A percentile compares a stretch with the other conserved stretches of the same genome.
Conservation (phyloP, 2,329 filamentous ascomycete genomes). For the Fusarium sublunatum region DNA sequence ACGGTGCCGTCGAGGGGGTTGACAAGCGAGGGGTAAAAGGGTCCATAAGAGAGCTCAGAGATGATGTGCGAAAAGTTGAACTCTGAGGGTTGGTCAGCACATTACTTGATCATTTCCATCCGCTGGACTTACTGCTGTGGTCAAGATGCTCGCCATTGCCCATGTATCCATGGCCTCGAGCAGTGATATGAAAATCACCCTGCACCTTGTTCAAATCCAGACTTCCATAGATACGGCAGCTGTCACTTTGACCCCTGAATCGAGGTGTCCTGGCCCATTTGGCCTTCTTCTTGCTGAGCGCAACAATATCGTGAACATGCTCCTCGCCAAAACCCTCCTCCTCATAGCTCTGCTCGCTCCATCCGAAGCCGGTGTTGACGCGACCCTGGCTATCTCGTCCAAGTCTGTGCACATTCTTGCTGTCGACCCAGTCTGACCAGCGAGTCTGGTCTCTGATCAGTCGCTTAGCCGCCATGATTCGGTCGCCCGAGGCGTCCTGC, state of each 20-base stretch:
- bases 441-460: conserved; percentile 80
- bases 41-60: conserved; percentile 94
- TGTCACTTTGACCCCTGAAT: conserved; percentile 70
- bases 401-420: conserved; percentile 72
- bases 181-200: conserved; percentile 98
- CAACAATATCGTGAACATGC: conserved; percentile 91
- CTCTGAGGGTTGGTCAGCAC: conserved; percentile 58
- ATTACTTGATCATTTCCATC: neutral
- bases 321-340: conserved; percentile 80
- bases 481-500: conserved; percentile 92
- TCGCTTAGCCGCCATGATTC: conserved; percentile 82
- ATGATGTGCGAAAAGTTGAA: conserved; percentile 99
- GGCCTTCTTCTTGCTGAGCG: conserved; percentile 70
- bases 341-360: conserved; percentile 58
- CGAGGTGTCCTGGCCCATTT: conserved; percentile 82
- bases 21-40: conserved; percentile 92
- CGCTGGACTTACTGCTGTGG: conserved; percentile 72
- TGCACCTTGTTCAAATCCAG: conserved; percentile 96
- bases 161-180: conserved; percentile 92
- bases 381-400: conserved; percentile 66
- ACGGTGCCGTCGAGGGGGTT: conserved; percentile 96
- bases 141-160: conserved; percentile 83
- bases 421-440: conserved; percentile 85
- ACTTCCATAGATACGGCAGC: conserved; percentile 89
- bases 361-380: conserved; percentile 62